A percentile compares a stretch with the other conserved stretches of the same genome.
These are phyloP conservation scores for Rhizoclosmatium sp. DNA, from an alignment of 192 early-diverging fungal genomes.

Conservation along the genomic window DNA sequence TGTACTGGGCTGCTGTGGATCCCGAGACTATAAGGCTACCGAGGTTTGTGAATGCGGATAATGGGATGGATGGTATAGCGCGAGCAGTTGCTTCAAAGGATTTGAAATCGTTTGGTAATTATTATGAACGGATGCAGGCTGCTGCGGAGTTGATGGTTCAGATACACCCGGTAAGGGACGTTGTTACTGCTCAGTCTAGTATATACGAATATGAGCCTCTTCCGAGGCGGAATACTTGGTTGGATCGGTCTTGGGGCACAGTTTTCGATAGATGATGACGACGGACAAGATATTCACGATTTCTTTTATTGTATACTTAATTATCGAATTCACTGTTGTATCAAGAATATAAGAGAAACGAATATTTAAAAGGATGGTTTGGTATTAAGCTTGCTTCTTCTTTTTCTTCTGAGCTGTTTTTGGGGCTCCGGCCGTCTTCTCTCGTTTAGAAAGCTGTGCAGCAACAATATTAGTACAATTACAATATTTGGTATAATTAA, in stretches of 20 bases:
- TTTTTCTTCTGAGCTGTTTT: slow-evolving; percentile 40
- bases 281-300: no score
- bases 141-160: background rate
- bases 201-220: no score
- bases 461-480: background rate
- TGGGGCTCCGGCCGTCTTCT: slow-evolving; percentile 38
- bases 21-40: background rate
- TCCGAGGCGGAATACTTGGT: no score
- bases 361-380: background rate
- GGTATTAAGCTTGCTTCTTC: slow-evolving; percentile 24
- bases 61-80: background rate
- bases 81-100: background rate
- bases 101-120: background rate
- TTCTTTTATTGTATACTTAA: no score
- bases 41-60: background rate
- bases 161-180: background rate
- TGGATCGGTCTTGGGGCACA: no score
- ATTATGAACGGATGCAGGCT: background rate
- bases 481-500: background rate
- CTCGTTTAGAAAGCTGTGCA: slow-evolving; percentile 41
- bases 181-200: no score
- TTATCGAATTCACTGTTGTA: no score
- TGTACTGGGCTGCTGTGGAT: background rate
- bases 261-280: no score
- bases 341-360: no score